Base-by-base conservation (phyloP, 2,329 filamentous ascomycete species). In the Pseudocercospora pini-densiflorae region DNA sequence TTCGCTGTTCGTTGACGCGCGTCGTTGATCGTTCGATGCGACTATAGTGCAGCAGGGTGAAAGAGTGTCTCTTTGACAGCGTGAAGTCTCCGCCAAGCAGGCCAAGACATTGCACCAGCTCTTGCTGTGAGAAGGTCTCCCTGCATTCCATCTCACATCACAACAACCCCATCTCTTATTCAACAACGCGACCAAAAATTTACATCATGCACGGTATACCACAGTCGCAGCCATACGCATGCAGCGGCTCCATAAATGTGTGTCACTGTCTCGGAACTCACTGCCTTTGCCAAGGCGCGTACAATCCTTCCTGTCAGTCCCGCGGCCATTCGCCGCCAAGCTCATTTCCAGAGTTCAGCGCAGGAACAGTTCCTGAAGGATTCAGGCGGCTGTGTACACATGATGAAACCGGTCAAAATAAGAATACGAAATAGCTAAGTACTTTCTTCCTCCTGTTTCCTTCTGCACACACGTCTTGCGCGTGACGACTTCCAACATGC, bases 351-450 rank as follows among this genome's bases (percentile, higher is more conserved):
- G 23, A 51, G 9, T 51, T 14, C 47, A 51, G 51, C 40, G 40
- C 51, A 55, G 51, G 51, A 55, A 55, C 27, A 31, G 6, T 27
- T 29, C 23, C 51, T 27, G 51, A 55, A 55, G 51, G 51, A 55
- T 55, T 55, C 51, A 55, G 23, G 51, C 51, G 51, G 51, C 51
- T 55, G 51, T 55, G 51, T 55, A 33, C 23, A 31, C 23, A 31
- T 31, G 51, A 54, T 55, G 27, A n/a, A 31, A 55, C 51, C 24
- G 10, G 12, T 27, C 47, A 21, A 51, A 51, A 24, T 51, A 51
- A 5, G 19, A 51, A 21, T 3, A 14, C 19, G 8, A 24, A 16
- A 51, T 51, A 19, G 19, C 47, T 23, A 31, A 55, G 51, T 55
- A 10, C 27, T 10, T 12, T 33, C 27, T 31, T 14, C 51, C 16